Conservation (phyloP, 768 basidiomycete genomes). For the Hemileccinum rubropunctum region DNA sequence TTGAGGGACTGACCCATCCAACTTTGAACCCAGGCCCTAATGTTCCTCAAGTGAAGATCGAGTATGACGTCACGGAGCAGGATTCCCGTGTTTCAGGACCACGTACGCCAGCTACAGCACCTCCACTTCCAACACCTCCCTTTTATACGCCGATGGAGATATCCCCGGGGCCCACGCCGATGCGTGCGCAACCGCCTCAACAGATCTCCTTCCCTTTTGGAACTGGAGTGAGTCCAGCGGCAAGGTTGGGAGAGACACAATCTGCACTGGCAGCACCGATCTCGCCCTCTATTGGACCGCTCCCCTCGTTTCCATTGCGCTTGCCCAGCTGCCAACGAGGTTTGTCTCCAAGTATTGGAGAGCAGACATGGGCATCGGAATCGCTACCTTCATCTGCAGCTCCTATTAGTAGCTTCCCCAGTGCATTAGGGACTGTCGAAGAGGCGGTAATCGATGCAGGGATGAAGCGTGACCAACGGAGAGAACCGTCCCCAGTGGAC, state of each 20-base stretch:
- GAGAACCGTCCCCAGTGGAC: conserved; percentile 47
- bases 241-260: conserved; percentile 7
- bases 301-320: conserved; percentile 16
- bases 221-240: neutral
- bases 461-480: conserved; percentile 7
- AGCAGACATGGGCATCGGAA: conserved; percentile 4
- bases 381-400: neutral
- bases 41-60: conserved; percentile 21
- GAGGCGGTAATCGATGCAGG: neutral
- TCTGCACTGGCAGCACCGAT: neutral
- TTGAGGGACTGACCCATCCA: neutral
- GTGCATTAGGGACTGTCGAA: neutral
- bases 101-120: conserved; percentile 20
- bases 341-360: conserved; percentile 18
- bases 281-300: conserved; percentile 3
- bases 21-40: neutral
- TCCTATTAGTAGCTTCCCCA: neutral
- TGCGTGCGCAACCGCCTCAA: conserved; percentile 8
- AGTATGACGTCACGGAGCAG: conserved; percentile 22
- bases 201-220: conserved; percentile 2
- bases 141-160: conserved; percentile 30
- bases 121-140: conserved; percentile 21
- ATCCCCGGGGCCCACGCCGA: conserved; percentile 11
- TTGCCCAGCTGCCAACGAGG: conserved; percentile 14
- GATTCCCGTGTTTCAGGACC: conserved; percentile 20